Base-by-base conservation (phyloP, 202 grass and related monocot species). In the Digitaria exilis region DNA sequence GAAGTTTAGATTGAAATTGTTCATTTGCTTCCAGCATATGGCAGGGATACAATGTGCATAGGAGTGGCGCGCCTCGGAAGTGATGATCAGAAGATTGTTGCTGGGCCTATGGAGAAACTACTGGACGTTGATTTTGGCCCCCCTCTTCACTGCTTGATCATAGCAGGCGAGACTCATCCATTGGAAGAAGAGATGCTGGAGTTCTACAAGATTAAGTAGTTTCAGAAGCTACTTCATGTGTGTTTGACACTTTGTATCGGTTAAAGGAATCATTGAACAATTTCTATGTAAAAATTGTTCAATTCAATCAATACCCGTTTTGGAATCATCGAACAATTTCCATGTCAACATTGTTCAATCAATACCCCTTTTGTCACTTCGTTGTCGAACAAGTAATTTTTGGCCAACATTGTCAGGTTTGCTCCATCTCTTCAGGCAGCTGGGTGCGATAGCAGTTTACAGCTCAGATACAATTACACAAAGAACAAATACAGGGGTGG, bases 171-270 rank as follows among this genome's bases (percentile, higher is more conserved):
- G 58, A 94, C 86, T 73, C 91, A 96, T 85, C 92, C 93, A 46
- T 64, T 98, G 84, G 96, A 98, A 90, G 85, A 94, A 46, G 90
- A 96, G 87, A 94, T 98, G 93, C 61, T 98, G 75, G 84, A 94
- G 35, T 96, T 96, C 42, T 92, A 94, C 82, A 77, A 62, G 71
- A 84, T 85, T 21, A 82, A 86, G 37, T 93, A 79, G 62, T 17
- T 35, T 30, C 15, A 50, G 1, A 74, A 66, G 15, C 29, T 43
- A 1, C 39, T 73, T 46, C 18, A 51, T 82, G 78, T 82, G 65
- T 79, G 30, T 78, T 72, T 24, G 41, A 68, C 43, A 16, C 42
- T 21, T 76, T 35, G 39, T 15, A 30, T 4, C 25, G 48, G 34
- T 62, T 2, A 61, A 15, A 48, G 9, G 32, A 69, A 31, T 51